Evolutionary conservation across 2,329 filamentous ascomycete genomes (phyloP), one percentile per base, ranked within the genome.

Genomic region (Madurella fahalii): DNA sequence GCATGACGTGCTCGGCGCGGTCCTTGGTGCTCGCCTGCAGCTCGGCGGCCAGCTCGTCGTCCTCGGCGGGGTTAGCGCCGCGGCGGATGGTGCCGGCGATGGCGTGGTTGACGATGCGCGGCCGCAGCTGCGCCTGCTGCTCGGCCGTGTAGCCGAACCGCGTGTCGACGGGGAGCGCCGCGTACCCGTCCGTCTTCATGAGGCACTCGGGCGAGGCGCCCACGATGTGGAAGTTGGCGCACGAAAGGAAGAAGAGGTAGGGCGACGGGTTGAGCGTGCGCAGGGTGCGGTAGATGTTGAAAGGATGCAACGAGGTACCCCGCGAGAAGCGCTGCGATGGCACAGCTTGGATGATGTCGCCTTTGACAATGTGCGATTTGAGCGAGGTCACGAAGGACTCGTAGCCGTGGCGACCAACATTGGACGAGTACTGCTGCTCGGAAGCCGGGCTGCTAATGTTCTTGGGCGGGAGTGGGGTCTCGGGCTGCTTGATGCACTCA

Each of bases 221-320:
- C 12, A 99, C 87, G 62, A 99, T 92, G 69, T 96, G 89, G 74
- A 99, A 97, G 67, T 90, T 87, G 57, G 82, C 81, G 74, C 93
- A 97, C 70, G 94, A 85, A 58, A 99, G 83, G 74, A 92, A 99
- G 78, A 99, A 99, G 37, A 99, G 84, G 72, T 99, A 99, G 0
- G 94, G 94, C 9, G 91, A 96, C 0, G 94, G 94, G 69, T 99
- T 99, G 67, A 97, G 89, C n/a, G 90, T 96, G 59, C 94, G 89
- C 39, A 99, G 81, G 69, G 96, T 90, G 52, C 93, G 85, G 78
- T 97, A 99, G 65, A 99, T 89, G 77, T 97, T 99, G 80, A 97
- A 99, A 0, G 94, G 93, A 71, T 99, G 94, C 42, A 99, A 78
- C 53, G 83, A 85, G 2, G 94, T 99, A 13, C 92, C 92, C 30